Evolutionary conservation across 2,329 filamentous ascomycete genomes (phyloP).

Genomic region (Talaromyces marneffei): DNA sequence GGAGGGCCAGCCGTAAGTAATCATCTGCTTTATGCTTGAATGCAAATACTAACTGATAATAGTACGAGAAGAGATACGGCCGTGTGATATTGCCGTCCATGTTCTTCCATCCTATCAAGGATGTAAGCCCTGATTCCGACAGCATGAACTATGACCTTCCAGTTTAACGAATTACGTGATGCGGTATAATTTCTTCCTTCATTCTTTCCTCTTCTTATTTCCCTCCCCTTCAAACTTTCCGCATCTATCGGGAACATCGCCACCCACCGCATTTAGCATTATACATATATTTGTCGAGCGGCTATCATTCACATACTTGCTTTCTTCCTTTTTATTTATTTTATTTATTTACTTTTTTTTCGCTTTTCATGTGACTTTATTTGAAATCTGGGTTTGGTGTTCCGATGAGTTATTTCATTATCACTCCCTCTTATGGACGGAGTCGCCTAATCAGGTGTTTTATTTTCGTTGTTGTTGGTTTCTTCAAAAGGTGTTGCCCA

Average conservation of each 20-base stretch:
- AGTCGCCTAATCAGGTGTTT: slow-evolving; percentile 6
- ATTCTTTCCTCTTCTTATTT: background rate
- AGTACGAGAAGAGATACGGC: slow-evolving; percentile 20
- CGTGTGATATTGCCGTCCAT: slow-evolving; percentile 25
- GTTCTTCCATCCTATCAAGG: slow-evolving; percentile 29
- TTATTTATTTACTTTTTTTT: too few relatives aligned
- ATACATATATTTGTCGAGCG: slow-evolving; percentile 15
- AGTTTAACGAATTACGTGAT: slow-evolving; percentile 13
- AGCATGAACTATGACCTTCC: slow-evolving; percentile 17
- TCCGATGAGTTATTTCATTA: background rate
- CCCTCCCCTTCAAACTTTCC: background rate
- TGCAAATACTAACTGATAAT: background rate
- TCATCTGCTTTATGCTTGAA: background rate
- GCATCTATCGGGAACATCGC: slow-evolving; percentile 3
- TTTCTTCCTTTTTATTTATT: background rate
- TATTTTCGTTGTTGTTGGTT: background rate
- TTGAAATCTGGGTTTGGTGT: slow-evolving; percentile 4
- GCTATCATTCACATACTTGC: slow-evolving; percentile 9
- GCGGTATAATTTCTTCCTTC: background rate
- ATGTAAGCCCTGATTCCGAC: slow-evolving; percentile 19
- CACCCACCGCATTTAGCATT: slow-evolving; percentile 14
- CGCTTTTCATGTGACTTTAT: background rate
- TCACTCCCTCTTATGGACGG: background rate
- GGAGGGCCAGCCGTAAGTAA: slow-evolving; percentile 15
- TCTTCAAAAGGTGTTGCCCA: slow-evolving; percentile 6